Percentiles rank a stretch among this genome's conserved stretches.
Conservation (phyloP, 2,329 filamentous ascomycete genomes). For the Annulohypoxylon truncatum region DNA sequence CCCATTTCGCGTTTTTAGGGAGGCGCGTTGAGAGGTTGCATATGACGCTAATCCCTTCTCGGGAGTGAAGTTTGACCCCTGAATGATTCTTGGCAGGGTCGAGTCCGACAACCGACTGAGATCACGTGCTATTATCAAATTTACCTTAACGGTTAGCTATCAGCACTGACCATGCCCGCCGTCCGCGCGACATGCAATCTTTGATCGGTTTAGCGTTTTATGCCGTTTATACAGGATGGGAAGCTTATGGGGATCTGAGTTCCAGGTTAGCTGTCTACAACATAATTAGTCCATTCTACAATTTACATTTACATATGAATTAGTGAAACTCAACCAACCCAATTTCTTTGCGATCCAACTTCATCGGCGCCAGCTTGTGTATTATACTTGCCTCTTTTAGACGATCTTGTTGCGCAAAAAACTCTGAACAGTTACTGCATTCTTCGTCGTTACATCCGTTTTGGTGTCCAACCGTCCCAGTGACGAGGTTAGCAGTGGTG, state of each 20-base stretch:
- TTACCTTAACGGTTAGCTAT: not conserved
- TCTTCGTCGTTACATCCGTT: constrained; percentile 1
- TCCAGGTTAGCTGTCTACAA: constrained; percentile 30
- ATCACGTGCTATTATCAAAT: constrained; percentile 23
- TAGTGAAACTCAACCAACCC: not conserved
- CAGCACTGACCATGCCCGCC: constrained; percentile 6
- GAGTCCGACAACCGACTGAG: constrained; percentile 7
- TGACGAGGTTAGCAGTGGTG: not conserved
- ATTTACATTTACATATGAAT: not conserved
- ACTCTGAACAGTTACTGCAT: not conserved
- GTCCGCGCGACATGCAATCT: constrained; percentile 30
- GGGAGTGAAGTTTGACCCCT: constrained; percentile 13
- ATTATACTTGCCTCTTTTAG: not conserved
- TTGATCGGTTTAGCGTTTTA: constrained; percentile 15
- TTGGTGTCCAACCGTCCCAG: not conserved
- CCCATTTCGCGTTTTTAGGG: constrained; percentile 38
- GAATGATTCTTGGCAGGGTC: constrained; percentile 9
- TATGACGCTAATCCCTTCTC: constrained; percentile 21
- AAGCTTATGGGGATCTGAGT: constrained; percentile 4
- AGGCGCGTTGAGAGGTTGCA: constrained; percentile 41
- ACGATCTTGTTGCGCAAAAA: not conserved
- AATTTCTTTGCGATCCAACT: not conserved
- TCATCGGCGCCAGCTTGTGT: not conserved
- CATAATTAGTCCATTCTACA: not conserved
- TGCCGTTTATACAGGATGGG: not conserved